These are phyloP conservation scores for Diospyros lotus DNA, from an alignment of 148 eudicot genomes.

Conservation along the genomic window DNA sequence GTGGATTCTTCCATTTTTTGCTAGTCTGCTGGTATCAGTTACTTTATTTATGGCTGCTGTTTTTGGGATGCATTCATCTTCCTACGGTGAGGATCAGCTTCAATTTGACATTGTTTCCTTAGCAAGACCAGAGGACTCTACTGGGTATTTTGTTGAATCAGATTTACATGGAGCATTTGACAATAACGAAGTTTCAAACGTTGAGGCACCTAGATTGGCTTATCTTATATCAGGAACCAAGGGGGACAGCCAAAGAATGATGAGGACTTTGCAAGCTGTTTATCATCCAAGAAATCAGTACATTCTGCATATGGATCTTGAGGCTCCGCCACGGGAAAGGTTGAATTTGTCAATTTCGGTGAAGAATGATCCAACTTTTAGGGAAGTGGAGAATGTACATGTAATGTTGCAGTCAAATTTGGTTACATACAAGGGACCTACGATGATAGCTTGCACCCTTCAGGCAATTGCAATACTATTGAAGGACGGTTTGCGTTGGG, in stretches of 20 bases:
- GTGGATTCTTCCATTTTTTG: conserved; percentile 76
- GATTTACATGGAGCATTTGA: conserved; percentile 45
- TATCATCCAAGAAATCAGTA: conserved; percentile 98
- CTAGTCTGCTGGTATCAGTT: conserved; percentile 57
- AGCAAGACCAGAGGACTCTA: conserved; percentile 33
- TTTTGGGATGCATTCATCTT: conserved; percentile 53
- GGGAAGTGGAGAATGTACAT: conserved; percentile 76
- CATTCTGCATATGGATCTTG: conserved; percentile 89
- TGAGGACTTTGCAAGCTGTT: conserved; percentile 90
- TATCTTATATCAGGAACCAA: conserved; percentile 93
- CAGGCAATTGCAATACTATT: conserved; percentile 91
- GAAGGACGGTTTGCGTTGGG: conserved; percentile 73
- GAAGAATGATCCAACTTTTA: conserved; percentile 68
- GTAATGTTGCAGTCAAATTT: conserved; percentile 90
- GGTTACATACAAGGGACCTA: conserved; percentile 96
- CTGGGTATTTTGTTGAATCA: conserved; percentile 60
- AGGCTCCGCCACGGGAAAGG: conserved; percentile 93
- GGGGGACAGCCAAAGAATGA: conserved; percentile 86
- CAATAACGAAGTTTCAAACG: conserved; percentile 14
- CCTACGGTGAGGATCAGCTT: conserved; percentile 37
- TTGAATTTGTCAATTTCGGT: conserved; percentile 71
- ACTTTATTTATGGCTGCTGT: conserved; percentile 49
- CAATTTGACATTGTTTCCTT: conserved; percentile 30
- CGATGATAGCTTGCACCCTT: conserved; percentile 93
- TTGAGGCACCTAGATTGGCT: conserved; percentile 75